A percentile compares a stretch with the other conserved stretches of the same genome.
Conservation (phyloP, 2,329 filamentous ascomycete genomes). For the Diaporthe sp. region DNA sequence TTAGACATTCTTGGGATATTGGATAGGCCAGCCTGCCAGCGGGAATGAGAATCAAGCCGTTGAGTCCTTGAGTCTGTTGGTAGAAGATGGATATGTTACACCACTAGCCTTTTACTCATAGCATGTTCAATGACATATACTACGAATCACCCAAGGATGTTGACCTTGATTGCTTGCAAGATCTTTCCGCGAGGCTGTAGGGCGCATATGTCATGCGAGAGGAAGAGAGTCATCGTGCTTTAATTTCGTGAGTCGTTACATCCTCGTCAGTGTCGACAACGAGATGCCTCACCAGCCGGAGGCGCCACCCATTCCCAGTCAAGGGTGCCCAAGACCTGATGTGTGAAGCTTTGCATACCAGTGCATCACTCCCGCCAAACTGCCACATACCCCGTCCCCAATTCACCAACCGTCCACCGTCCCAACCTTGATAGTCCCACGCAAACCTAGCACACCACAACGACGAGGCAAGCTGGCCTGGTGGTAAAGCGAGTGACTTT, state of each 20-base stretch:
- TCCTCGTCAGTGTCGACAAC: neutral
- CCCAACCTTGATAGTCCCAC: neutral
- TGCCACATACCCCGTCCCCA: neutral
- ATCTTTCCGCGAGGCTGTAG: neutral
- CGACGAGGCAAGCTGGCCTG: slow-evolving; percentile 4
- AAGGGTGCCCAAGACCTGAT: neutral
- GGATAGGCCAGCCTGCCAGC: neutral
- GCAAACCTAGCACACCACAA: neutral
- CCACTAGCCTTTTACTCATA: neutral
- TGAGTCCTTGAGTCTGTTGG: neutral
- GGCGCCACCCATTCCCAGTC: neutral
- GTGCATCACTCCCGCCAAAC: neutral
- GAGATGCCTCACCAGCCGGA: too few relatives aligned
- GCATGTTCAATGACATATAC: neutral
- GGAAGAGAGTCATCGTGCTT: neutral
- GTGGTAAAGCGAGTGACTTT: slow-evolving; percentile 3
- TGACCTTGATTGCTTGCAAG: neutral
- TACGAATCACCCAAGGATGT: neutral
- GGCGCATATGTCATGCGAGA: too few relatives aligned
- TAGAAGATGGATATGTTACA: neutral
- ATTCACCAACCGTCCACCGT: neutral
- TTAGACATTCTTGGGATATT: too few relatives aligned
- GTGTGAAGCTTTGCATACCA: neutral
- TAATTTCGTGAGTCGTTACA: neutral
- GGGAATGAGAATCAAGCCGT: neutral